These are phyloP conservation scores for Zoysia japonica DNA, from an alignment of 176 grass and related monocot species.

Conservation along the genomic window DNA sequence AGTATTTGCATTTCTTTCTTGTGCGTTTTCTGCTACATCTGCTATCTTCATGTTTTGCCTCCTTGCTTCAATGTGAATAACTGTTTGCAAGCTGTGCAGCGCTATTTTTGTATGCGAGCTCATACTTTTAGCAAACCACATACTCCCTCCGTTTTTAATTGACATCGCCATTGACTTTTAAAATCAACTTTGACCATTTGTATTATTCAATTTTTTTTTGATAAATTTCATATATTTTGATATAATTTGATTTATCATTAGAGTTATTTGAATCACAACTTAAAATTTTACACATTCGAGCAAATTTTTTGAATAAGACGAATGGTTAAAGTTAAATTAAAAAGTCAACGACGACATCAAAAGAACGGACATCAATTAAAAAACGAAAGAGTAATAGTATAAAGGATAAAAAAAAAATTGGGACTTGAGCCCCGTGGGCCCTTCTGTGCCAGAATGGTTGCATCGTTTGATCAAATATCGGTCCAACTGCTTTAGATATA, in stretches of 20 bases:
- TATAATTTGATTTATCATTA: too few relatives aligned
- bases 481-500: not conserved
- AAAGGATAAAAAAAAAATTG: not conserved
- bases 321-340: too few relatives aligned
- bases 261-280: too few relatives aligned
- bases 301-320: too few relatives aligned
- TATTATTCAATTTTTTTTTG: too few relatives aligned
- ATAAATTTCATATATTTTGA: too few relatives aligned
- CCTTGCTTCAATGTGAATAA: slow-evolving; percentile 61
- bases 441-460: slow-evolving; percentile 14
- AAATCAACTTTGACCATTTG: too few relatives aligned
- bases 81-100: slow-evolving; percentile 43
- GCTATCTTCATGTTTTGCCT: slow-evolving; percentile 79
- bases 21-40: slow-evolving; percentile 60
- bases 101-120: slow-evolving; percentile 25
- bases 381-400: not conserved
- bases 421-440: not conserved
- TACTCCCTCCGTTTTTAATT: too few relatives aligned
- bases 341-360: too few relatives aligned
- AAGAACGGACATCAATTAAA: too few relatives aligned
- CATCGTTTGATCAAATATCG: not conserved
- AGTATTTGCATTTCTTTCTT: slow-evolving; percentile 74
- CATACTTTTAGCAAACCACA: slow-evolving; percentile 1
- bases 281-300: too few relatives aligned
- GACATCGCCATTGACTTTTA: too few relatives aligned